Conservation (phyloP, 192 early-diverging fungal species). For the Dimargaris cristalligena region DNA sequence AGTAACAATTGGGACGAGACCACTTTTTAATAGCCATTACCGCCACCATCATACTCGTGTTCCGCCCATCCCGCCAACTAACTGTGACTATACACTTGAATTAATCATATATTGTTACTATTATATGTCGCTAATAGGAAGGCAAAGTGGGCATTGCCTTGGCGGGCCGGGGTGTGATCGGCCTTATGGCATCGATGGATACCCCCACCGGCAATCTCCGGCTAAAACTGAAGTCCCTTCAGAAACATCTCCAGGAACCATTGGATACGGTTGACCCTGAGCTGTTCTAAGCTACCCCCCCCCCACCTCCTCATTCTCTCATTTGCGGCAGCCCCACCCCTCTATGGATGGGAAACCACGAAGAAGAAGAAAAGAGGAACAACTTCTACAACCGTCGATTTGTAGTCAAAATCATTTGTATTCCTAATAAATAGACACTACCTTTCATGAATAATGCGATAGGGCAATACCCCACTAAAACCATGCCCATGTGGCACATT, state of each 20-base stretch:
- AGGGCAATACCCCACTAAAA: too few species aligned
- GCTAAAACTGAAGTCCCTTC: slow-evolving; percentile 4
- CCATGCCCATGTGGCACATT: too few species aligned
- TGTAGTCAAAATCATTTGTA: too few species aligned
- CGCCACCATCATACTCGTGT: neutral
- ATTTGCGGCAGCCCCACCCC: too few species aligned
- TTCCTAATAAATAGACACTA: too few species aligned
- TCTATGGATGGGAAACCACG: too few species aligned
- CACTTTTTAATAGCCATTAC: neutral
- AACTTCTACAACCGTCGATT: too few species aligned
- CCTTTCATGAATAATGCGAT: too few species aligned
- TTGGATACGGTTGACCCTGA: neutral
- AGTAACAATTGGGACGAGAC: neutral
- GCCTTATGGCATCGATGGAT: neutral
- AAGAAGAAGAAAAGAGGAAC: too few species aligned
- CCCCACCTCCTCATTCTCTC: too few species aligned
- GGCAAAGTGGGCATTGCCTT: neutral
- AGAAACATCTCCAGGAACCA: slow-evolving; percentile 5
- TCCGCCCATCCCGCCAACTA: neutral
- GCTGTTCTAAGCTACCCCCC: too few species aligned
- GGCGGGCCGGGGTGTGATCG: neutral
- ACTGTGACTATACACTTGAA: neutral
- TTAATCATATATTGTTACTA: neutral
- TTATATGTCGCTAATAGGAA: neutral
- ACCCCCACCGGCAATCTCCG: slow-evolving; percentile 6